These are phyloP conservation scores for Tylopilus cervinicoccineus DNA, from an alignment of 768 basidiomycete species.

Conservation along the genomic window DNA sequence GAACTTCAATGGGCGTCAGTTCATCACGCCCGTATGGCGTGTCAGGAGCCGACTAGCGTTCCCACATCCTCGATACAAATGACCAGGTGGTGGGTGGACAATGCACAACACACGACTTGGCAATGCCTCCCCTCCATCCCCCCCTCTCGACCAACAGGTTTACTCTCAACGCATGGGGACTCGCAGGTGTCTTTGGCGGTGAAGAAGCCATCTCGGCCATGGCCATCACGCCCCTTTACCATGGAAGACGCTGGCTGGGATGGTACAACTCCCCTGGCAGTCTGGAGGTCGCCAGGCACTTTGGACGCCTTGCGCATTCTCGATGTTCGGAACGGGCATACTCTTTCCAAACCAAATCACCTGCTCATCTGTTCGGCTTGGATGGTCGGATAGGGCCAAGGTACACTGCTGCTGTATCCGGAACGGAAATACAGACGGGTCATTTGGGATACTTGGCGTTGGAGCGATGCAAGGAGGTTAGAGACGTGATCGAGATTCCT, in stretches of 20 bases:
- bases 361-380: conserved; percentile 20
- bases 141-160: conserved; percentile 11
- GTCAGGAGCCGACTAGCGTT: neutral
- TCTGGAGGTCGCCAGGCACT: conserved; percentile 25
- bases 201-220: conserved; percentile 31
- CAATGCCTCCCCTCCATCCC: conserved; percentile 12
- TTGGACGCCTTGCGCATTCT: conserved; percentile 26
- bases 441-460: conserved; percentile 27
- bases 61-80: neutral
- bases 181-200: conserved; percentile 34
- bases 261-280: conserved; percentile 35
- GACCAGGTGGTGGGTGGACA: no score
- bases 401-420: conserved; percentile 25
- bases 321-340: conserved; percentile 23
- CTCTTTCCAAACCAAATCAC: conserved; percentile 10
- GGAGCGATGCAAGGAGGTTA: conserved; percentile 16
- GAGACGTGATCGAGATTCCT: neutral
- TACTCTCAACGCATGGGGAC: conserved; percentile 25
- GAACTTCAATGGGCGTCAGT: no score
- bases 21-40: no score
- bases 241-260: conserved; percentile 28
- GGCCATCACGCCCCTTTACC: conserved; percentile 26
- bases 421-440: conserved; percentile 25
- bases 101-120: neutral
- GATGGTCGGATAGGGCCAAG: conserved; percentile 25